phyloP scores from a whole-genome alignment of 176 grass and related monocot genomes.

The Ampelocalamus luodianensis region DNA sequence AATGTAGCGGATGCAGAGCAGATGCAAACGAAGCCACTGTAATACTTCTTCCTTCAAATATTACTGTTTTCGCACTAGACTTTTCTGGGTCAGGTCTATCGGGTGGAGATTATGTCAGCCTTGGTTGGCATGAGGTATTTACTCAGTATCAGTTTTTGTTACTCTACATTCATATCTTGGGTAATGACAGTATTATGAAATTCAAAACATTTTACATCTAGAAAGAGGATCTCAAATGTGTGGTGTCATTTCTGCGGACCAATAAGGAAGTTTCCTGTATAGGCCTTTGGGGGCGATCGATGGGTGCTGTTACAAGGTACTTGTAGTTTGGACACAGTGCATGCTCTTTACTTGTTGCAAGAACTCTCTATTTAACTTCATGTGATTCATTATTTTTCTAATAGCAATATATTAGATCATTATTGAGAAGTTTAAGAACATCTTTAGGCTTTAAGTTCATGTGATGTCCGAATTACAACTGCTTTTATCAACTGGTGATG shows the following conservation, averaged over 20 bases:
- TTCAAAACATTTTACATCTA: conserved; percentile 47
- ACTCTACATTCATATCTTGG: conserved; percentile 22
- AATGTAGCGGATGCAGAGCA: conserved; percentile 78
- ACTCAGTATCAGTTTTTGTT: conserved; percentile 43
- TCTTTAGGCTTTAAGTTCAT: conserved; percentile 33
- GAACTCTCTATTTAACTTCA: conserved; percentile 32
- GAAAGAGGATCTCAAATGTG: conserved; percentile 96
- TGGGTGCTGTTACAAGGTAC: conserved; percentile 99
- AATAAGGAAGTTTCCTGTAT: conserved; percentile 93
- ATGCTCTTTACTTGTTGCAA: conserved; percentile 30
- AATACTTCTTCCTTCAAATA: conserved; percentile 94
- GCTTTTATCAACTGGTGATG: conserved; percentile 2
- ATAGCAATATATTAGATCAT: conserved; percentile 1
- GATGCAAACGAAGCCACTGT: conserved; percentile 54
- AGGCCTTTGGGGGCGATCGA: conserved; percentile 96
- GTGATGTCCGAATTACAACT: background rate
- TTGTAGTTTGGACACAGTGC: conserved; percentile 33
- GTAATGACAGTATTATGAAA: conserved; percentile 34
- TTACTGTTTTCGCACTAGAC: conserved; percentile 95
- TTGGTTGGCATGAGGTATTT: conserved; percentile 98
- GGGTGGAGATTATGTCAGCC: conserved; percentile 91
- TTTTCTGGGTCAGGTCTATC: conserved; percentile 97
- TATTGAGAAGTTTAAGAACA: conserved; percentile 8
- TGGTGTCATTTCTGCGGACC: conserved; percentile 70
- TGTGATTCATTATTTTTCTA: background rate